phyloP scores from a whole-genome alignment of 2,329 filamentous ascomycete genomes.

The Didymella segeticola region DNA sequence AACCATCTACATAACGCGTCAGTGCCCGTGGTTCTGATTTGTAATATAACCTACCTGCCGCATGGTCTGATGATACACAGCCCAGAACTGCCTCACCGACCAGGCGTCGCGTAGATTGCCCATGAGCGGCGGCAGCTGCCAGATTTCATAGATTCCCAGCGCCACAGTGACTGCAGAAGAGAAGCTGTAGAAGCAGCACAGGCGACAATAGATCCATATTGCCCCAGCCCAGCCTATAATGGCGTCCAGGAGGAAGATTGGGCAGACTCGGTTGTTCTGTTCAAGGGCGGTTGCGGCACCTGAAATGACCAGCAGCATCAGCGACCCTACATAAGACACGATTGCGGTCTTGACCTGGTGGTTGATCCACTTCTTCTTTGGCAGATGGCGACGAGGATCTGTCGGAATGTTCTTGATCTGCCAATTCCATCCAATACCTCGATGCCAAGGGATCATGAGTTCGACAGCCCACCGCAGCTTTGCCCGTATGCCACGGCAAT shows the following conservation, averaged over 20 bases:
- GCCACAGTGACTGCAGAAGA: background rate
- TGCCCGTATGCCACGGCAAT: background rate
- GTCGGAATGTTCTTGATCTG: background rate
- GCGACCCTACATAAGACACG: background rate
- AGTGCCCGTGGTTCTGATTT: background rate
- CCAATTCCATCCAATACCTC: slow-evolving; percentile 2
- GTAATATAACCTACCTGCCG: background rate
- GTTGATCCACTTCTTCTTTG: background rate
- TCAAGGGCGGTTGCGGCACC: background rate
- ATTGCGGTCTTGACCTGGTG: background rate
- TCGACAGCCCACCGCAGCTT: background rate
- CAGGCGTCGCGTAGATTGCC: background rate
- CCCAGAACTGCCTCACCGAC: slow-evolving; percentile 4
- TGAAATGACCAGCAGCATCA: background rate
- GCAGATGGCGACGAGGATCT: background rate
- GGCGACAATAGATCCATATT: background rate
- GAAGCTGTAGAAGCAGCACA: background rate
- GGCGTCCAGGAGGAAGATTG: background rate
- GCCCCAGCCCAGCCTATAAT: background rate
- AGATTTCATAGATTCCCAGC: background rate
- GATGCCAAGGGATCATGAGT: background rate
- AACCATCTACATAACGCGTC: background rate
- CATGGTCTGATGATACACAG: slow-evolving; percentile 1
- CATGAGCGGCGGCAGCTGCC: slow-evolving; percentile 2
- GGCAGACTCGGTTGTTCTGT: background rate